A percentile compares a stretch with the other conserved stretches of the same genome.
phyloP scores from a whole-genome alignment of 2,329 filamentous ascomycete species.

The Xylariaceae sp. region DNA sequence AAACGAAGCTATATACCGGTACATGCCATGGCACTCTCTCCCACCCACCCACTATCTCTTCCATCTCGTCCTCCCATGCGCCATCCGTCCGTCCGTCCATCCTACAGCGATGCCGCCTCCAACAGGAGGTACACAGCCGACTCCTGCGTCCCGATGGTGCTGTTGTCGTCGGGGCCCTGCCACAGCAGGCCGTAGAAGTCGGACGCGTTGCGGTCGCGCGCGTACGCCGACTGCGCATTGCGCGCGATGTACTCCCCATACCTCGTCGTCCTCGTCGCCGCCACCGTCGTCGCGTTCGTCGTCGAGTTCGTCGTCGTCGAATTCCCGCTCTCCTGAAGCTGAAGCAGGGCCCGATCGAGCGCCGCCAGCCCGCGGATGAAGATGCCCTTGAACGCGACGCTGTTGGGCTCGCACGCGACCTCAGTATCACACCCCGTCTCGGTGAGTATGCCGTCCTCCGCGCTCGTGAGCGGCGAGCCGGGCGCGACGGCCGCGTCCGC shows the following conservation, averaged over 20 bases:
- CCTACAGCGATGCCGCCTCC: constrained; percentile 28
- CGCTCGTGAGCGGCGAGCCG: constrained; percentile 24
- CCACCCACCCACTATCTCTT: too few species aligned
- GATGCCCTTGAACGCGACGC: constrained; percentile 54
- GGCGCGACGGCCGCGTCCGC: constrained; percentile 27
- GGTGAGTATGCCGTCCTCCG: constrained; percentile 32
- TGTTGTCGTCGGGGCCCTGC: constrained; percentile 39
- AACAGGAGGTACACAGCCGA: constrained; percentile 48
- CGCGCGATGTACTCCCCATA: constrained; percentile 38
- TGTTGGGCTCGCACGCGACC: constrained; percentile 25
- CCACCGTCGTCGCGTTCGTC: too few species aligned
- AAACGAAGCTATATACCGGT: too few species aligned
- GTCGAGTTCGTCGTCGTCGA: too few species aligned
- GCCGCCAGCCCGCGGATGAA: constrained; percentile 49
- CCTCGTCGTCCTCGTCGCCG: too few species aligned
- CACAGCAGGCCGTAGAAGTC: constrained; percentile 41
- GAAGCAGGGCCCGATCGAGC: constrained; percentile 37
- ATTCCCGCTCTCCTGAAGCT: too few species aligned
- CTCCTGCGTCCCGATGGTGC: constrained; percentile 43
- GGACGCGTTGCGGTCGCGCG: constrained; percentile 31
- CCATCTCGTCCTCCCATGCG: not conserved
- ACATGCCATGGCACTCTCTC: too few species aligned
- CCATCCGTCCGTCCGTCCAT: too few species aligned
- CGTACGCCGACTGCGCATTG: constrained; percentile 49
- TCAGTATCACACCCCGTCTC: constrained; percentile 30